phyloP scores from a whole-genome alignment of 441 rosid genomes.

The Hypseocharis bilobata region DNA sequence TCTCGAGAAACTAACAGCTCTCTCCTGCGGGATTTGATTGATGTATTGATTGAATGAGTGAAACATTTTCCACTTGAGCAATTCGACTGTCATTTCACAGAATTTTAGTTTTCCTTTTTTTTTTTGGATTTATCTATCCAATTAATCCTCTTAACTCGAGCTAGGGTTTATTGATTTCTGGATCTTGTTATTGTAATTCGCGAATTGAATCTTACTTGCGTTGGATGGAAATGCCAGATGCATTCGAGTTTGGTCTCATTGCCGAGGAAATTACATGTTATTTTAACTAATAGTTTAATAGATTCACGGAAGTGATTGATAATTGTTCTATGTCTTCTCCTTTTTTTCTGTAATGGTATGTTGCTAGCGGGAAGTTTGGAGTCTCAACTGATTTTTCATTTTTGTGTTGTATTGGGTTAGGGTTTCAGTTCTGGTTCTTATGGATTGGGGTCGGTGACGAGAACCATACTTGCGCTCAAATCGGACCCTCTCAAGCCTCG shows the following conservation, averaged over 20 bases:
- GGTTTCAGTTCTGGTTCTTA: constrained; percentile 28
- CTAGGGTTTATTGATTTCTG: not conserved
- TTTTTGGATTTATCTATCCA: not conserved
- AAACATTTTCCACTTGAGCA: not conserved
- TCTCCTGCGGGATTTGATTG: not conserved
- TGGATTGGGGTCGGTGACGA: constrained; percentile 48
- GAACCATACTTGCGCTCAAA: constrained; percentile 73
- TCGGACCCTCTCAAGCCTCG: constrained; percentile 84
- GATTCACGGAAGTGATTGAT: not conserved
- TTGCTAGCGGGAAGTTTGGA: not conserved
- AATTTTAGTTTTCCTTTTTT: not conserved
- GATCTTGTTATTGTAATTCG: not conserved
- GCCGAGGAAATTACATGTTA: not conserved
- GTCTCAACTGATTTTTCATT: not conserved
- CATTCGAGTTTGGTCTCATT: not conserved
- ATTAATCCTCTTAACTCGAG: not conserved
- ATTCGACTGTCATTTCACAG: not conserved
- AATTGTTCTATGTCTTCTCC: not conserved
- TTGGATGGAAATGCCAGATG: too few relatives aligned
- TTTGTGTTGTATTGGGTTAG: constrained; percentile 23
- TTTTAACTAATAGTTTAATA: not conserved
- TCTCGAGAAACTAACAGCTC: not conserved
- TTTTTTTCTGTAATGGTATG: not conserved
- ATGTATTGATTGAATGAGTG: not conserved
- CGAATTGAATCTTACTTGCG: too few relatives aligned